Base-by-base conservation (phyloP, 2,329 filamentous ascomycete species). In the Nectriaceae sp. region DNA sequence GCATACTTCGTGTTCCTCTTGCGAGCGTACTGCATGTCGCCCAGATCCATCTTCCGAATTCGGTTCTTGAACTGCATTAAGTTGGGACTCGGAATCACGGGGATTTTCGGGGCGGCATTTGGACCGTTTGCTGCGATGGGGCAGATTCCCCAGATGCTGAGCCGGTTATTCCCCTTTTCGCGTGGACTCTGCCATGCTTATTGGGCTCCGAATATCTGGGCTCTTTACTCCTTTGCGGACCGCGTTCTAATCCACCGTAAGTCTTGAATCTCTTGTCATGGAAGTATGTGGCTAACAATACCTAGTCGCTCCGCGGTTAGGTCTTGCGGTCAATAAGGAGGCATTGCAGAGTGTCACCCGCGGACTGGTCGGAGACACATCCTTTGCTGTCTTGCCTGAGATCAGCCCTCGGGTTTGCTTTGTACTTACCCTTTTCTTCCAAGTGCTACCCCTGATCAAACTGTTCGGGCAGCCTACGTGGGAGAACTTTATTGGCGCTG, bases 121-220 rank as follows among this genome's bases (percentile, higher is more conserved):
- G 94, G 90, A 0, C 94, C 94, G 0, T 99, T 97, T 70, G 85
- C 80, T 4, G 77, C 85, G 50, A 87, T 87, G 82, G 84, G 82
- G 8, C 94, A 97, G 70, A 82, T 96, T 15, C 82, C 87, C 11
- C 94, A 97, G 72, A 76, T 99, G 19, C 71, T 94, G 50, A 87
- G 84, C 64, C 82, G 94, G 29, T 75, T 99, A 8, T 99, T 99
- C 62, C 94, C 94, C 1, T 99, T 99, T 68, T 91, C 91, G 1
- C 80, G 94, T 50, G 94, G 94, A 1, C 75, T 99, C 4, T 97
- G 93, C 66, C 94, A 99, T 73, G 94, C 94, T 1, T 99, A 99
- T 69, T 99, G 94, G 94, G 94, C 94, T 11, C 92, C 94, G 0
- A 99, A 99, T 59, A 75, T 96, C 2, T 99, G 94, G 94, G 93